A percentile compares a stretch with the other conserved stretches of the same genome.
These are phyloP conservation scores for Amauroascus niger DNA, from an alignment of 2,329 filamentous ascomycete species.

Conservation along the genomic window DNA sequence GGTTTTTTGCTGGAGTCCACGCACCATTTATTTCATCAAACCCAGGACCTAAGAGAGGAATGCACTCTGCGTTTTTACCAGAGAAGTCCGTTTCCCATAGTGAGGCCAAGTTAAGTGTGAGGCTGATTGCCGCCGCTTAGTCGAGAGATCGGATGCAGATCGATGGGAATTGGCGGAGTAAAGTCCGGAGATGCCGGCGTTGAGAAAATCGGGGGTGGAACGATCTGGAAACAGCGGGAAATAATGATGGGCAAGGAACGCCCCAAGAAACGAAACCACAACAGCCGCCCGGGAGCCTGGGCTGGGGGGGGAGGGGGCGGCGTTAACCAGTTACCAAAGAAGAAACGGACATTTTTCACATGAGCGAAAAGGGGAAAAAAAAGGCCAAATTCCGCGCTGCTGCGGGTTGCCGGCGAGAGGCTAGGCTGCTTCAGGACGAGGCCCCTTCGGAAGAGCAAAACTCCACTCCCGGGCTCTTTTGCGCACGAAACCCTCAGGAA, in stretches of 20 bases:
- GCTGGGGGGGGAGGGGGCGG: background rate
- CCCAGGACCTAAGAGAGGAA: too few relatives aligned
- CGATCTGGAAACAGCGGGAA: conserved; percentile 5
- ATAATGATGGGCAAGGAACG: background rate
- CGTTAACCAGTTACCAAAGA: background rate
- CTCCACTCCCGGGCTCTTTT: background rate
- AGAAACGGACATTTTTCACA: background rate
- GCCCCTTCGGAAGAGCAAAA: background rate
- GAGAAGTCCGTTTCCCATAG: too few relatives aligned
- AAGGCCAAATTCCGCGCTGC: background rate
- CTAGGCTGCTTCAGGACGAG: background rate
- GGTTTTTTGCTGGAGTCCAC: too few relatives aligned
- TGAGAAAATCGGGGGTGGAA: background rate
- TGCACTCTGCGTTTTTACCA: too few relatives aligned
- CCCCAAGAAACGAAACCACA: too few relatives aligned
- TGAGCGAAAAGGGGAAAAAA: background rate
- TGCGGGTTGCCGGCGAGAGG: background rate
- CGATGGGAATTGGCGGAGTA: background rate
- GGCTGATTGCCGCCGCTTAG: too few relatives aligned
- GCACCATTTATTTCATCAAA: too few relatives aligned
- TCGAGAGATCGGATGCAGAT: too few relatives aligned
- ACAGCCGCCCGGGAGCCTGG: too few relatives aligned
- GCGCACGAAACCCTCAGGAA: background rate
- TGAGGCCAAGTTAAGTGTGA: too few relatives aligned
- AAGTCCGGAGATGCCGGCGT: background rate